Percentiles rank a stretch among this genome's conserved stretches.
Conservation (phyloP, 768 basidiomycete species). For the Coprinellus micaceus region DNA sequence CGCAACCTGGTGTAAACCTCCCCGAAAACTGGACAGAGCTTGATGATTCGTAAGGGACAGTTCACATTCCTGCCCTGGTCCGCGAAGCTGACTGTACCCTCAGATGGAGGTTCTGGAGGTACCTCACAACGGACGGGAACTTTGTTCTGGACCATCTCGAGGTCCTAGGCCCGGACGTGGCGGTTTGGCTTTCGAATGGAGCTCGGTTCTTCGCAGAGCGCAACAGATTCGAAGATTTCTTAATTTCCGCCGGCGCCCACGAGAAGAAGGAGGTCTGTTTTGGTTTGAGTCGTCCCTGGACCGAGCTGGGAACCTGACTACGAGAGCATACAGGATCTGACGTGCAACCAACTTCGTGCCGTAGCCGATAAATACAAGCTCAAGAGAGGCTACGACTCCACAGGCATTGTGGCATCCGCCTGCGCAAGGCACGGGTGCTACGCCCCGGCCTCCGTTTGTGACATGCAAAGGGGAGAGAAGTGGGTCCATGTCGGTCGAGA, state of each 20-base stretch:
- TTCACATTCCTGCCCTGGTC: too few relatives aligned
- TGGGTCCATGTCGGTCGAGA: too few relatives aligned
- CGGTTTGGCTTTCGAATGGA: background rate
- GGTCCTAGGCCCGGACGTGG: background rate
- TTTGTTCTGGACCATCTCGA: background rate
- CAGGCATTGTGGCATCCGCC: background rate
- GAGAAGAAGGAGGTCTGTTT: background rate
- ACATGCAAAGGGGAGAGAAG: slow-evolving; percentile 1
- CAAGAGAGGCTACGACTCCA: background rate
- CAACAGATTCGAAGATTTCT: background rate
- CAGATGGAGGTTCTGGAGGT: background rate
- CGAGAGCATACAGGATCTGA: background rate
- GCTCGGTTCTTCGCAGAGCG: background rate
- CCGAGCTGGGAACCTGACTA: too few relatives aligned
- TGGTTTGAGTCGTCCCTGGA: too few relatives aligned
- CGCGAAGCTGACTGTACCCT: too few relatives aligned
- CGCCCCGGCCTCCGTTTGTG: background rate
- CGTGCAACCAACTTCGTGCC: background rate
- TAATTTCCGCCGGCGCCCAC: background rate
- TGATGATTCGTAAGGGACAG: background rate
- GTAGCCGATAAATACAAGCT: background rate
- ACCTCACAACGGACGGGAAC: background rate
- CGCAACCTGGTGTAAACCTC: slow-evolving; percentile 24
- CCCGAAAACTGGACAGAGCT: slow-evolving; percentile 17
- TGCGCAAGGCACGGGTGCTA: background rate